Evolutionary conservation across 2,329 filamentous ascomycete genomes (phyloP), one percentile per base, ranked within the genome.

Genomic region (Fusarium gaditjirri): DNA sequence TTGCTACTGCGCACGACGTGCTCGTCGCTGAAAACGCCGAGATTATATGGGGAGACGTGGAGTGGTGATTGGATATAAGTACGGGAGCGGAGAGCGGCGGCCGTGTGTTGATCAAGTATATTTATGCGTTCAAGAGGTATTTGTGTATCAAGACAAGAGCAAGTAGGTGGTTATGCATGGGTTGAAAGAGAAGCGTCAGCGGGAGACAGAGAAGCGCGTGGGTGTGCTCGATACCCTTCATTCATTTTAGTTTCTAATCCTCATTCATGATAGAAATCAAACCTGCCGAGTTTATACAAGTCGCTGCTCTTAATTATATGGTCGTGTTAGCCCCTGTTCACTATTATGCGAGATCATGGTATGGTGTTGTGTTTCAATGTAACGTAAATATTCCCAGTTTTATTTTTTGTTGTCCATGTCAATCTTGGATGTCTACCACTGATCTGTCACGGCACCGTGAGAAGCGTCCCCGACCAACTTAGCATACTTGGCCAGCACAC

Each of bases 401-500:
- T 36, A n/a, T 8, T 60, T 23, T 62, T 68, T 38, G 16, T 50
- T 56, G 21, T 47, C n/a, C 47, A 50, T 50, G n/a, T 53, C 41
- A 8, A 36, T 58, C 49, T 49, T 38, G n/a, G 36, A 56, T 47
- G 43, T 65, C 42, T 61, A 81, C 78, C 78, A 80, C 41, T 72
- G 77, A 68, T 97, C 95, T 42, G 95, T 97, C 83, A 97, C 92
- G 13, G 94, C 94, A 9, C 95, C 95, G 77, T 95, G 93, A 80
- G 92, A 95, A 16, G 95, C 95, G 88, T 98, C 95, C 3, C 94
- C 93, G 1, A 98, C 95, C 77, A 98, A 82, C 46, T 88, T 85
- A 11, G 93, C 93, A 84, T 98, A 98, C 86, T 98, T 98, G 9
- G 94, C 95, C 84, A 98, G 79, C 43, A 92, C 92, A 42, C 95